A percentile compares a stretch with the other conserved stretches of the same genome.
phyloP scores from a whole-genome alignment of 1,284 basidiomycete species.

The Marasmius tenuissimus region DNA sequence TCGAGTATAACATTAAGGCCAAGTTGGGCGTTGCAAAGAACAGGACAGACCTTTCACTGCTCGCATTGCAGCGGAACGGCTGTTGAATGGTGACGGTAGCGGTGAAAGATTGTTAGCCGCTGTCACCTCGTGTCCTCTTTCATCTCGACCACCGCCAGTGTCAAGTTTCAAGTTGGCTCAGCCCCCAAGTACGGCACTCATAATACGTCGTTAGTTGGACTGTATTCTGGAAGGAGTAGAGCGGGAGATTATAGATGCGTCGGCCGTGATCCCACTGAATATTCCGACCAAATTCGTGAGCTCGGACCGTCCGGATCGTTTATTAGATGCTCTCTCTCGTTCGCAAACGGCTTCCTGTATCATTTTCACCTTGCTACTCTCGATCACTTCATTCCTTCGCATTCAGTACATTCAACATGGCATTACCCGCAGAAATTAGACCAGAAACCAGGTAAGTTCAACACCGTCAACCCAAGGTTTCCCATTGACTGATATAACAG shows the following conservation, averaged over 20 bases:
- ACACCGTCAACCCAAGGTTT: constrained; percentile 1
- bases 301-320: too few species aligned
- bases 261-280: too few species aligned
- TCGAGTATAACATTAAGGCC: background rate
- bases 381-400: background rate
- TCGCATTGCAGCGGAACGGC: background rate
- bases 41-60: constrained; percentile 44
- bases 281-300: too few species aligned
- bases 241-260: too few species aligned
- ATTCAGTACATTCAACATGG: constrained; percentile 25
- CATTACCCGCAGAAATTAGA: constrained; percentile 28
- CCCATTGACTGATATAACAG: background rate
- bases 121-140: background rate
- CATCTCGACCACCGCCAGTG: background rate
- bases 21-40: background rate
- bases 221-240: too few species aligned
- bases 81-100: background rate
- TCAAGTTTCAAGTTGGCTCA: too few species aligned
- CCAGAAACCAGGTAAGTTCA: constrained; percentile 26
- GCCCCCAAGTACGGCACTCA: too few species aligned
- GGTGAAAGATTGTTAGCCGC: background rate
- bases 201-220: too few species aligned
- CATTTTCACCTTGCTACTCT: background rate
- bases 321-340: too few species aligned
- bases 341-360: too few species aligned